A percentile compares a stretch with the other conserved stretches of the same genome.
These are phyloP conservation scores for Fomitiporia mediterranea DNA, from an alignment of 1,284 basidiomycete genomes.

Conservation along the genomic window DNA sequence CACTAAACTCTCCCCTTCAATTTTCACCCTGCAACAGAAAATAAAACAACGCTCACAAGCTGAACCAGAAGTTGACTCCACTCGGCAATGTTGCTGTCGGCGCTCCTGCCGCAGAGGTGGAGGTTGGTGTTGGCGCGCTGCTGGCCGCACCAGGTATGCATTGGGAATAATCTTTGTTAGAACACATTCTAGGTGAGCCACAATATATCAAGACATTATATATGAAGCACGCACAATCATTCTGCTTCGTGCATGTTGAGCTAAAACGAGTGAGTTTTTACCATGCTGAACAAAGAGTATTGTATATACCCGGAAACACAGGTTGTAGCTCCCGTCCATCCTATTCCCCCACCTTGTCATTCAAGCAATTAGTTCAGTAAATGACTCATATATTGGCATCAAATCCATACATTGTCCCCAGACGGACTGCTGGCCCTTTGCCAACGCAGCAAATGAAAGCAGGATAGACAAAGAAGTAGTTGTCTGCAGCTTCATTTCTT, in stretches of 20 bases:
- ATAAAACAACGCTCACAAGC: conserved; percentile 29
- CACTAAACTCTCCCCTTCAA: conserved; percentile 31
- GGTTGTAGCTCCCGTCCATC: conserved; percentile 37
- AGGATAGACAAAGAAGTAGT: background rate
- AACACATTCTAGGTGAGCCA: background rate
- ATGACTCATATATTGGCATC: background rate
- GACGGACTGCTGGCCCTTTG: conserved; percentile 10
- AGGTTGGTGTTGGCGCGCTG: conserved; percentile 25
- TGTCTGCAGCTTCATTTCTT: background rate
- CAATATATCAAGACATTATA: conserved; percentile 19
- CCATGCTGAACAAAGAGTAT: conserved; percentile 23
- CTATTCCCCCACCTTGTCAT: conserved; percentile 34
- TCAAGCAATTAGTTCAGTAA: background rate
- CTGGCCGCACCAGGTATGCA: conserved; percentile 34
- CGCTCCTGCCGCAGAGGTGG: conserved; percentile 23
- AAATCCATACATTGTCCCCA: conserved; percentile 17
- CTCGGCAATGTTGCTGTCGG: conserved; percentile 23
- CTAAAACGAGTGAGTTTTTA: conserved; percentile 23
- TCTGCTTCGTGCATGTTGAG: conserved; percentile 33
- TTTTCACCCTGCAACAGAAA: background rate
- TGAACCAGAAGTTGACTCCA: conserved; percentile 44
- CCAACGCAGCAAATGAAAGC: conserved; percentile 2
- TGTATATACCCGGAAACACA: conserved; percentile 37
- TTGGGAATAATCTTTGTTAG: conserved; percentile 38
- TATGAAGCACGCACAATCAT: conserved; percentile 33